Conservation (phyloP, 305 asterid genomes). For the Plantago rigida region DNA sequence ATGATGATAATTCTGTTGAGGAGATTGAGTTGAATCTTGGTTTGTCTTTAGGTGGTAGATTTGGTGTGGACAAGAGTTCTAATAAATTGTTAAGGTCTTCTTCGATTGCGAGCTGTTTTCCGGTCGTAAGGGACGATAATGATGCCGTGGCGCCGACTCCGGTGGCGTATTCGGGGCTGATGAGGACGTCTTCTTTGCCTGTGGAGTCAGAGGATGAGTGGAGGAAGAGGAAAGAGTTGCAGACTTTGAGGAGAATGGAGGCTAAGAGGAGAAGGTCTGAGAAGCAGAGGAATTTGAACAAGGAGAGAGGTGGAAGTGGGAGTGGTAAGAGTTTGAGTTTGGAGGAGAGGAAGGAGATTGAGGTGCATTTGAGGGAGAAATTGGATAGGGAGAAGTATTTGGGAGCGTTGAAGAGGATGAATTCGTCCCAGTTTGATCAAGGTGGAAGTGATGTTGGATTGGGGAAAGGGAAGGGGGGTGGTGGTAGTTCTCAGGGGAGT, state of each 20-base stretch:
- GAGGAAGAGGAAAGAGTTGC: conserved; percentile 87
- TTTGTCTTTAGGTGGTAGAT: conserved; percentile 79
- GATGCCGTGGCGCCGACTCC: conserved; percentile 31
- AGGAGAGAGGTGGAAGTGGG: conserved; percentile 29
- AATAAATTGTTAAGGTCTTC: conserved; percentile 53
- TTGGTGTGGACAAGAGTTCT: conserved; percentile 70
- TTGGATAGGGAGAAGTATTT: conserved; percentile 42
- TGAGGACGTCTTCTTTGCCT: conserved; percentile 75
- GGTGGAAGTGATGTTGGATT: conserved; percentile 38
- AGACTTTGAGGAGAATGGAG: conserved; percentile 83
- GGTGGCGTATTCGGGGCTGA: conserved; percentile 34
- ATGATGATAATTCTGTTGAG: conserved; percentile 23
- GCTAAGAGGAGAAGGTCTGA: conserved; percentile 90
- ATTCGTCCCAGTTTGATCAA: conserved; percentile 32
- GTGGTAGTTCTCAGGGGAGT: conserved; percentile 27
- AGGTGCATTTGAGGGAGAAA: conserved; percentile 43
- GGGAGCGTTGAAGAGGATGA: conserved; percentile 24
- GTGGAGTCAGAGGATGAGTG: conserved; percentile 86
- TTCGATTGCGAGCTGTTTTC: conserved; percentile 66
- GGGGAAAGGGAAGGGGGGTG: conserved; percentile 42
- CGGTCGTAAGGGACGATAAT: conserved; percentile 53
- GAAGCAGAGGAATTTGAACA: conserved; percentile 56
- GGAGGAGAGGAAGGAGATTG: conserved; percentile 53
- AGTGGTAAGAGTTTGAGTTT: conserved; percentile 29
- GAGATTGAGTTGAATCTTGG: conserved; percentile 85